A percentile compares a stretch with the other conserved stretches of the same genome.
phyloP scores from a whole-genome alignment of 116 monocot genomes.

The Trichopus zeylanicus region DNA sequence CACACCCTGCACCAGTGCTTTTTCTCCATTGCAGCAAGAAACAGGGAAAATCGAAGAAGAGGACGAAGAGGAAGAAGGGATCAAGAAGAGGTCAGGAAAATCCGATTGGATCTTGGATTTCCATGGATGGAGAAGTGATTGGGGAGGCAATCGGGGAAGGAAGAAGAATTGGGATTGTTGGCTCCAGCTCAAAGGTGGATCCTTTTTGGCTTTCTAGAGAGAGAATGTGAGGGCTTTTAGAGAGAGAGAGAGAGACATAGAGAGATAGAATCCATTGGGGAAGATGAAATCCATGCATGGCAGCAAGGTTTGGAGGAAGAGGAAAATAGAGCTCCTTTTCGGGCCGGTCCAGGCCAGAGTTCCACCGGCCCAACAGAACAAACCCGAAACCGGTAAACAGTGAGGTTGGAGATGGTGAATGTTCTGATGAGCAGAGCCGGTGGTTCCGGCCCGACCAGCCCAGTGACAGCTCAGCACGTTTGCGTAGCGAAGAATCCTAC shows the following conservation, averaged over 20 bases:
- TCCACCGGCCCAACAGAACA: neutral
- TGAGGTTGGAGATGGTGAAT: no score
- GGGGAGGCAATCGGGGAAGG: no score
- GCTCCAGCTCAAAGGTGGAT: neutral
- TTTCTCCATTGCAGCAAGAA: neutral
- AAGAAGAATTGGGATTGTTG: neutral
- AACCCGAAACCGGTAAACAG: no score
- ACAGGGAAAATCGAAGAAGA: neutral
- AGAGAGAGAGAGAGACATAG: conserved; percentile 2
- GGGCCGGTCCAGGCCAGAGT: neutral
- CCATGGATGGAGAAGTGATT: neutral
- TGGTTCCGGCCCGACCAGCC: no score
- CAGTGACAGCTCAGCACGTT: no score
- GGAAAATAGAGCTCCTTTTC: neutral
- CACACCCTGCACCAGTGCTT: conserved; percentile 5
- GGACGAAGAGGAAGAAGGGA: neutral
- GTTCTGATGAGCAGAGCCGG: no score
- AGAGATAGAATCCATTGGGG: neutral
- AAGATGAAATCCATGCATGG: conserved; percentile 45
- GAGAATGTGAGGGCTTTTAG: neutral
- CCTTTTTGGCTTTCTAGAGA: conserved; percentile 1
- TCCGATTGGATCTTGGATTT: conserved; percentile 1
- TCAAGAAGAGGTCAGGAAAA: neutral
- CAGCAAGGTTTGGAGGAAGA: conserved; percentile 22
- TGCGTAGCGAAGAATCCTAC: conserved; percentile 8